A percentile compares a stretch with the other conserved stretches of the same genome.
phyloP scores from a whole-genome alignment of 129 eudicot genomes.

The Glebionis coronaria region DNA sequence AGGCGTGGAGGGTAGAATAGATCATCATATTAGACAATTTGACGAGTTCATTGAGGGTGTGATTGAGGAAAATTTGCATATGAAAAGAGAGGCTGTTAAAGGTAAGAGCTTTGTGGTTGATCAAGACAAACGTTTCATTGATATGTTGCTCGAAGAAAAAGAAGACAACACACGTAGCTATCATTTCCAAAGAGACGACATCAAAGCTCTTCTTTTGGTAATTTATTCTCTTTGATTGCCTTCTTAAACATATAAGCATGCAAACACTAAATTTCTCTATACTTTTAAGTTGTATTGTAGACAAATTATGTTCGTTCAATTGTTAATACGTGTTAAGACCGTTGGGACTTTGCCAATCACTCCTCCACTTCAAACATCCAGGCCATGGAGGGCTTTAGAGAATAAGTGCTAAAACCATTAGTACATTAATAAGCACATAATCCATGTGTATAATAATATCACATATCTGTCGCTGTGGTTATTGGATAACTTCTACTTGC shows the following conservation, averaged over 20 bases:
- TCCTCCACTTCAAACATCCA: too few relatives aligned
- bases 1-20: neutral
- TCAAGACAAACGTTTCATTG: constrained; percentile 1
- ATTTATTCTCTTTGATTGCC: neutral
- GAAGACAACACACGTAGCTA: neutral
- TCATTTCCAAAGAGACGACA: neutral
- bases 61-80: constrained; percentile 6
- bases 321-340: too few relatives aligned
- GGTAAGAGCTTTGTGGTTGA: neutral
- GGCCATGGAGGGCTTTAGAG: too few relatives aligned
- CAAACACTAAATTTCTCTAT: too few relatives aligned
- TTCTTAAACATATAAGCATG: neutral
- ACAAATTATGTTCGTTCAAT: too few relatives aligned
- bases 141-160: neutral
- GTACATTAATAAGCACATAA: too few relatives aligned
- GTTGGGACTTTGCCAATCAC: too few relatives aligned
- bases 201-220: constrained; percentile 1
- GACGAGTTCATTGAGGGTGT: constrained; percentile 1
- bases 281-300: too few relatives aligned
- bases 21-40: neutral
- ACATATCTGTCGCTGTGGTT: neutral
- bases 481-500: neutral
- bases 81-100: neutral
- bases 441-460: neutral
- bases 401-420: too few relatives aligned